These are phyloP conservation scores for Oropetium thomaeum DNA, from an alignment of 176 grass and related monocot species.

Conservation along the genomic window DNA sequence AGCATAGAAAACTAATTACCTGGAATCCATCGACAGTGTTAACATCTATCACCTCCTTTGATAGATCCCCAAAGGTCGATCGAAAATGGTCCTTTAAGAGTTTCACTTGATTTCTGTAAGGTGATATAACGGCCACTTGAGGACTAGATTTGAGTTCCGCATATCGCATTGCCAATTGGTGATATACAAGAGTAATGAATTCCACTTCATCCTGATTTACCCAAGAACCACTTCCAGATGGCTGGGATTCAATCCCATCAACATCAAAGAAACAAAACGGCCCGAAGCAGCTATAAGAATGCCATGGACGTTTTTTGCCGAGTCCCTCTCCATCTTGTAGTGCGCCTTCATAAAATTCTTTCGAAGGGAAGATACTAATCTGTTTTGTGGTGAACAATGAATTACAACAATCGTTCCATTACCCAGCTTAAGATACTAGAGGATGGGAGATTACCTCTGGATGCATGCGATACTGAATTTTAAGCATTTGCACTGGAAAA, in stretches of 20 bases:
- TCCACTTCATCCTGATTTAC: conserved; percentile 83
- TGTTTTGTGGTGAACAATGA: conserved; percentile 39
- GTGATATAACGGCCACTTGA: conserved; percentile 82
- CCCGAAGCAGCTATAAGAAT: conserved; percentile 70
- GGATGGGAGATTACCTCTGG: conserved; percentile 57
- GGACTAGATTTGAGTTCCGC: conserved; percentile 72
- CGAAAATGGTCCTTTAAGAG: conserved; percentile 64
- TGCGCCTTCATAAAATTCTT: conserved; percentile 85
- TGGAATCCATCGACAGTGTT: conserved; percentile 98
- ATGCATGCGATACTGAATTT: conserved; percentile 96
- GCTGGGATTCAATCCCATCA: conserved; percentile 72
- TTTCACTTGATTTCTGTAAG: conserved; percentile 82
- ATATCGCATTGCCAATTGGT: conserved; percentile 59
- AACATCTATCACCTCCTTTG: conserved; percentile 82
- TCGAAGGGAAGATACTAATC: conserved; percentile 95
- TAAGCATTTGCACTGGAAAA: conserved; percentile 98
- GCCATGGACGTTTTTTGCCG: conserved; percentile 54
- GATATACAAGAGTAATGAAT: conserved; percentile 81
- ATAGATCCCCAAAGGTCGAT: conserved; percentile 79
- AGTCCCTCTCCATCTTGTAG: conserved; percentile 81
- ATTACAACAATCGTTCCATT: conserved; percentile 19
- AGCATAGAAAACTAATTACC: conserved; percentile 47
- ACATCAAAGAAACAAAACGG: conserved; percentile 97
- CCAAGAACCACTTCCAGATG: conserved; percentile 85
- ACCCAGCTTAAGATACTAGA: conserved; percentile 15